A percentile compares a stretch with the other conserved stretches of the same genome.
Conservation (phyloP, 352 stramenopile genomes). For the Pythium dissotocum region DNA sequence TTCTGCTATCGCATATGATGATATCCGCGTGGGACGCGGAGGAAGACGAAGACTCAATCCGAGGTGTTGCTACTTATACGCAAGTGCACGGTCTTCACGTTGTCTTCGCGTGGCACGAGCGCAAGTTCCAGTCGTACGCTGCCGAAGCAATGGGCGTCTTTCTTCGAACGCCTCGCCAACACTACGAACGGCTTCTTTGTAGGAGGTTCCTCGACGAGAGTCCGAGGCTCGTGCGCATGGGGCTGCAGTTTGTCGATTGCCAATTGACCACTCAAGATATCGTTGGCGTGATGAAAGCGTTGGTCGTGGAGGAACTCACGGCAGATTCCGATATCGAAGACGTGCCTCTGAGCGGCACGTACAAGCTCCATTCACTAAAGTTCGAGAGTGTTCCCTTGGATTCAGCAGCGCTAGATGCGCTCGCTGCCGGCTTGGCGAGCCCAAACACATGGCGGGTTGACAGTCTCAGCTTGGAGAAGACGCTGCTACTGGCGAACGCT, state of each 20-base stretch:
- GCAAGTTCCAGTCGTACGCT: neutral
- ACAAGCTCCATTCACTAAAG: neutral
- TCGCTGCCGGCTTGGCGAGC: neutral
- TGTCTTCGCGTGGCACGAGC: neutral
- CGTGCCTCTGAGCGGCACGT: neutral
- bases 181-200: neutral
- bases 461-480: neutral
- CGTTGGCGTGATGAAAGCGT: neutral
- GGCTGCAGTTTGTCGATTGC: neutral
- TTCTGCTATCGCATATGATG: neutral
- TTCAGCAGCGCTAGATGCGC: neutral
- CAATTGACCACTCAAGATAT: neutral
- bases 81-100: neutral
- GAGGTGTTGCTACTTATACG: neutral
- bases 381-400: neutral
- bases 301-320: neutral
- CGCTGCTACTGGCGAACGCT: neutral
- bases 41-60: neutral
- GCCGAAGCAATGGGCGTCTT: neutral
- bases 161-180: neutral
- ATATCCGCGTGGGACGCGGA: neutral
- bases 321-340: neutral
- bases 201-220: neutral
- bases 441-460: neutral
- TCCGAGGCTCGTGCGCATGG: neutral